Conservation (phyloP, 805 yeast genomes). For the Lipomyces spencermartinsiae region DNA sequence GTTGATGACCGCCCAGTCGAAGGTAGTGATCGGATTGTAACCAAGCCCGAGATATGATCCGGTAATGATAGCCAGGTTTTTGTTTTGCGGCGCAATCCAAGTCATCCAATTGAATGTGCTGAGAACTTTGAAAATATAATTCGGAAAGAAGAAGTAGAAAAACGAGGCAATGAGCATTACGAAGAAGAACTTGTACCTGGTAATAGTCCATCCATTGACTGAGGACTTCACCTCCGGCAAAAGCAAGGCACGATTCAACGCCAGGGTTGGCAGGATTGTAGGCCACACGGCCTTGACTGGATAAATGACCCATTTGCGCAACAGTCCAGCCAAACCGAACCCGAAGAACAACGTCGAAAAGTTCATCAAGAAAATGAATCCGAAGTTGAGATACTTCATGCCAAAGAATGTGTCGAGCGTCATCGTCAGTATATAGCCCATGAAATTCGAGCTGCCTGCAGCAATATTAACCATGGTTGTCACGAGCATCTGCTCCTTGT, state of each 20-base stretch:
- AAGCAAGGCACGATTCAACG: slow-evolving; percentile 57
- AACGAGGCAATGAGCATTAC: slow-evolving; percentile 50
- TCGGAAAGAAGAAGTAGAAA: slow-evolving; percentile 55
- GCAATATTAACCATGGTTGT: slow-evolving; percentile 47
- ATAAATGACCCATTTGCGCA: slow-evolving; percentile 62
- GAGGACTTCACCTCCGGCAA: slow-evolving; percentile 50
- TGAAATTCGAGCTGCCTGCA: slow-evolving; percentile 5
- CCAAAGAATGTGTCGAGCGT: slow-evolving; percentile 13
- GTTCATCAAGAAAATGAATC: slow-evolving; percentile 60
- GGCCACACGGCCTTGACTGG: slow-evolving; percentile 78
- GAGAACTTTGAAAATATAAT: slow-evolving; percentile 64
- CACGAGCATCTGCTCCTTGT: slow-evolving; percentile 49
- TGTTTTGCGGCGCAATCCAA: slow-evolving; percentile 61
- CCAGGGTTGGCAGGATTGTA: slow-evolving; percentile 54
- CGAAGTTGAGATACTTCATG: slow-evolving; percentile 41
- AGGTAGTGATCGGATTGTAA: slow-evolving; percentile 37
- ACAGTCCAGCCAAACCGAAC: slow-evolving; percentile 68
- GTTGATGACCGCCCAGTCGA: slow-evolving; percentile 50
- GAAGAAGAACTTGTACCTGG: slow-evolving; percentile 57
- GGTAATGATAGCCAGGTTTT: slow-evolving; percentile 55
- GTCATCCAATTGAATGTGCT: slow-evolving; percentile 58
- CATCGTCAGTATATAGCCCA: slow-evolving; percentile 9
- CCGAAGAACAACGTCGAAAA: slow-evolving; percentile 69
- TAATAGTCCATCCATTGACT: slow-evolving; percentile 65
- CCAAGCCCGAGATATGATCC: slow-evolving; percentile 53